Percentiles rank a stretch among this genome's conserved stretches.
phyloP scores from a whole-genome alignment of 331 rosid species.

The Pyrus hybrid region DNA sequence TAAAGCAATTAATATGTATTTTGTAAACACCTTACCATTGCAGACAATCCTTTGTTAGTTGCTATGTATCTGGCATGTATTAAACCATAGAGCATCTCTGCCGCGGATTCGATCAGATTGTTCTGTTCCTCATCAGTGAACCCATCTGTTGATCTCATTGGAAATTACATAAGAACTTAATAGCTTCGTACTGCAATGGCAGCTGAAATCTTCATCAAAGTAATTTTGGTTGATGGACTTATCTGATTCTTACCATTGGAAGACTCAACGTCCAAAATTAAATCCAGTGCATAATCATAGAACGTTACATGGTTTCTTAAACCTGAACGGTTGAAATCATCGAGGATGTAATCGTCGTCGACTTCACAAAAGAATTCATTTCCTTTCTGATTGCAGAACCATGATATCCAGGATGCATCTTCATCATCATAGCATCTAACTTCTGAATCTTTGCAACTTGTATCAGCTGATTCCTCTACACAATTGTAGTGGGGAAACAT shows the following conservation, averaged over 20 bases:
- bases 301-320: conserved; percentile 12
- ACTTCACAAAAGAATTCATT: background rate
- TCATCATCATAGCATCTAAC: conserved; percentile 2
- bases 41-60: conserved; percentile 21
- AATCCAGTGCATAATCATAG: conserved; percentile 22
- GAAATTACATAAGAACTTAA: background rate
- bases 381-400: conserved; percentile 24
- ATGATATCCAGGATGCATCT: conserved; percentile 14
- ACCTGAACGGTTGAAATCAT: conserved; percentile 22
- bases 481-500: background rate
- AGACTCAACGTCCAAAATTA: conserved; percentile 20
- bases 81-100: conserved; percentile 27
- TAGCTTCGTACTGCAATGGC: background rate
- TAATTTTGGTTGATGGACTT: background rate
- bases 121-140: conserved; percentile 15
- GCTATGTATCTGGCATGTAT: conserved; percentile 18
- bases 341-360: conserved; percentile 18
- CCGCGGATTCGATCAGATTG: conserved; percentile 9
- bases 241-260: conserved; percentile 15
- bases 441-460: conserved; percentile 3
- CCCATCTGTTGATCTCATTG: background rate
- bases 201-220: background rate
- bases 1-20: background rate
- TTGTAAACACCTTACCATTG: conserved; percentile 9
- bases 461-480: conserved; percentile 16